phyloP scores from a whole-genome alignment of 1,284 basidiomycete species.

The Ustilago sp. region DNA sequence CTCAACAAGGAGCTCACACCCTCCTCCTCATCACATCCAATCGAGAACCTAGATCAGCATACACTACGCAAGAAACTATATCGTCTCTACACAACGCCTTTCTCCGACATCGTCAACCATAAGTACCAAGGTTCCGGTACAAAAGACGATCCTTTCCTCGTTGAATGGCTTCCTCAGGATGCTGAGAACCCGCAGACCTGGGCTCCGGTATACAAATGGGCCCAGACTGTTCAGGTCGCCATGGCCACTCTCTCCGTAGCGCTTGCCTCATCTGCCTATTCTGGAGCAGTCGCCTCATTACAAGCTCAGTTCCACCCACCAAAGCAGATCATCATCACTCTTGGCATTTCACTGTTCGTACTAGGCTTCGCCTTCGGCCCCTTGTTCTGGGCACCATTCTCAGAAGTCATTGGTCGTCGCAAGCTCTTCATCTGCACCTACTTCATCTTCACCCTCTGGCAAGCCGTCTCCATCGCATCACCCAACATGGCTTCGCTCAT shows the following conservation, averaged over 20 bases:
- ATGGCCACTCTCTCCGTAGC: conserved; percentile 62
- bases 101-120: conserved; percentile 67
- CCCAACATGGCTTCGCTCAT: conserved; percentile 76
- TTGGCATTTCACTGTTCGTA: conserved; percentile 76
- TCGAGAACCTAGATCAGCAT: conserved; percentile 27
- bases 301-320: conserved; percentile 42
- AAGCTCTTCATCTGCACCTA: conserved; percentile 77
- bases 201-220: conserved; percentile 49
- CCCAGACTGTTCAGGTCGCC: conserved; percentile 55
- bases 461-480: conserved; percentile 77
- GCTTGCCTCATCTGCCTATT: conserved; percentile 58
- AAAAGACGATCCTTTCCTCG: conserved; percentile 69
- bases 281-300: conserved; percentile 56
- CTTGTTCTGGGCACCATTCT: conserved; percentile 76
- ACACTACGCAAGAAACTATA: conserved; percentile 49
- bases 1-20: background rate
- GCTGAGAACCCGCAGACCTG: conserved; percentile 51
- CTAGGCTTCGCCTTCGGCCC: conserved; percentile 73
- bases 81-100: conserved; percentile 68
- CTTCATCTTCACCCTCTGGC: conserved; percentile 76
- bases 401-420: conserved; percentile 75
- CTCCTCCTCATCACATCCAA: conserved; percentile 3
- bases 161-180: conserved; percentile 61
- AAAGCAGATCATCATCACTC: conserved; percentile 47
- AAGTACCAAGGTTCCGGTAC: conserved; percentile 70